phyloP scores from a whole-genome alignment of 441 rosid genomes.

The Populus tomentosa region DNA sequence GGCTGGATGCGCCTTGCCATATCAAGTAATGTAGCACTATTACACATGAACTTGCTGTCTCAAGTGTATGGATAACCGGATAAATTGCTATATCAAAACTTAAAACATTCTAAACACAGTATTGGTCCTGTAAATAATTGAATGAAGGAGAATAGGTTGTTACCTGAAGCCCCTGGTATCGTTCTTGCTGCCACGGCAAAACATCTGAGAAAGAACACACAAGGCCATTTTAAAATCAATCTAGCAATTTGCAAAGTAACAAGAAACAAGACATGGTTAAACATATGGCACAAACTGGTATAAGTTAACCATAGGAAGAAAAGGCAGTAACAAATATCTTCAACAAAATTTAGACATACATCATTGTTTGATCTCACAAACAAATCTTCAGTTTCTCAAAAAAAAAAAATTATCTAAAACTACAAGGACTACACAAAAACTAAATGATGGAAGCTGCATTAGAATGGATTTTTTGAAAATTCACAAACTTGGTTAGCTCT shows the following conservation, averaged over 20 bases:
- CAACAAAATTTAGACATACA: not conserved
- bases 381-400: not conserved
- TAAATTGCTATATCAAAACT: not conserved
- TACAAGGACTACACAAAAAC: not conserved
- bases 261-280: not conserved
- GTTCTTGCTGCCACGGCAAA: conserved; percentile 96
- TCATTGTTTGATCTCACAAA: not conserved
- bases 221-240: not conserved
- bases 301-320: not conserved
- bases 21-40: not conserved
- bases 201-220: conserved; percentile 58
- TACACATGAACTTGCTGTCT: not conserved
- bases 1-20: not conserved
- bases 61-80: not conserved
- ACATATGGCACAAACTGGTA: not conserved
- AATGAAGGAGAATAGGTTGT: conserved; percentile 10
- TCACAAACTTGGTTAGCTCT: not conserved
- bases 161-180: conserved; percentile 98
- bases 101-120: not conserved
- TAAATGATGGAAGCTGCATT: not conserved
- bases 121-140: not conserved
- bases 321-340: not conserved
- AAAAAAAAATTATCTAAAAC: not conserved
- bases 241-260: not conserved
- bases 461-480: not conserved